phyloP scores from a whole-genome alignment of 257 asterid species.

The Verbascum thapsus region DNA sequence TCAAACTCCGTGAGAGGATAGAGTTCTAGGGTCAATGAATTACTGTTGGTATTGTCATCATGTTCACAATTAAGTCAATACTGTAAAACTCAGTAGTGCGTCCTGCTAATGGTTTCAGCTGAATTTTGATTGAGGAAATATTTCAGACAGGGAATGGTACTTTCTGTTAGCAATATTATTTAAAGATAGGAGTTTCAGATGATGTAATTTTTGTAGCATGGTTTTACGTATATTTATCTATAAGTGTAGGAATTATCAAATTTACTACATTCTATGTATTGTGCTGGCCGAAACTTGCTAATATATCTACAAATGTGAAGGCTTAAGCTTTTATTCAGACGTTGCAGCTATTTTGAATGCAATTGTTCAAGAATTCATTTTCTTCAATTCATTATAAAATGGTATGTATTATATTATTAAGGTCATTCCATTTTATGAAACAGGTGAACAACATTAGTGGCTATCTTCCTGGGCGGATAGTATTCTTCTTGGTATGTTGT shows the following conservation, averaged over 20 bases:
- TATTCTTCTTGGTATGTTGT: constrained; percentile 89
- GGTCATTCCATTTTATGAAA: constrained; percentile 30
- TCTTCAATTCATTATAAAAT: not conserved
- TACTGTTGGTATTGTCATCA: not conserved
- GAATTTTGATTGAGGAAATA: not conserved
- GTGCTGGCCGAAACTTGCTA: too few relatives aligned
- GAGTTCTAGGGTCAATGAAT: too few relatives aligned
- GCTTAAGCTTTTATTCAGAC: too few relatives aligned
- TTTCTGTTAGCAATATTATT: not conserved
- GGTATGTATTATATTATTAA: constrained; percentile 7
- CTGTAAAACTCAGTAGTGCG: not conserved
- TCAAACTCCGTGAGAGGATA: too few relatives aligned
- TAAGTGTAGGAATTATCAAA: not conserved
- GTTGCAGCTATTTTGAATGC: not conserved
- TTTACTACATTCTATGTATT: not conserved
- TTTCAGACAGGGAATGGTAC: not conserved
- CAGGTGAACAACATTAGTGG: constrained; percentile 99
- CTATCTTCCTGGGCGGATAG: constrained; percentile 97
- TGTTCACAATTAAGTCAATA: not conserved
- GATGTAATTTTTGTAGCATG: not conserved
- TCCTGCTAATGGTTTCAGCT: not conserved
- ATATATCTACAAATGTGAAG: too few relatives aligned
- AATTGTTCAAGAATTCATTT: not conserved
- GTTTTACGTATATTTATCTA: not conserved
- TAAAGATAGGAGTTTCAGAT: not conserved